Percentiles rank a stretch among this genome's conserved stretches.
These are phyloP conservation scores for Pleurotus ostreatus DNA, from an alignment of 768 basidiomycete genomes.

Conservation along the genomic window DNA sequence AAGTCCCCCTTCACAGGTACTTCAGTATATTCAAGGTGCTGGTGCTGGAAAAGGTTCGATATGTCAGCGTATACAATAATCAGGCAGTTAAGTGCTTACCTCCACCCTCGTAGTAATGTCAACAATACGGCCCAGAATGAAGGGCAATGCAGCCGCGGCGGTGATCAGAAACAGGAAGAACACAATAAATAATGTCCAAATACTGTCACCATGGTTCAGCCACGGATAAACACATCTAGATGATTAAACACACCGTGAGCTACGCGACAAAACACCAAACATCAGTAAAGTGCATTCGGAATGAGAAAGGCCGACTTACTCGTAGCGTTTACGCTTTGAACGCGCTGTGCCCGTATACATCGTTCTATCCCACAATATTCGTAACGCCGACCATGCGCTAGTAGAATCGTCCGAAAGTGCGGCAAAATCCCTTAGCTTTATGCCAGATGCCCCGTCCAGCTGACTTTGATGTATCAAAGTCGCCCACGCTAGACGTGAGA, in stretches of 20 bases:
- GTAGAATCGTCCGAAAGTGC: slow-evolving; percentile 20
- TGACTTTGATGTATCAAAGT: slow-evolving; percentile 40
- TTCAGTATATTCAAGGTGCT: slow-evolving; percentile 27
- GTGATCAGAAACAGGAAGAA: slow-evolving; percentile 29
- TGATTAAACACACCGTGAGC: slow-evolving; percentile 15
- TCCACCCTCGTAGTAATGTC: slow-evolving; percentile 24
- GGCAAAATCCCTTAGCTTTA: slow-evolving; percentile 32
- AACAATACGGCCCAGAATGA: slow-evolving; percentile 33
- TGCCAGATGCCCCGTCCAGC: slow-evolving; percentile 20
- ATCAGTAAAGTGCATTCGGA: too few species aligned
- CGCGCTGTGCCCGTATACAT: slow-evolving; percentile 1
- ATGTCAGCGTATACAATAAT: background rate
- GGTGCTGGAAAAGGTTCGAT: slow-evolving; percentile 20
- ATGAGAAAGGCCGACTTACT: background rate
- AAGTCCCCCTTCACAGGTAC: slow-evolving; percentile 30
- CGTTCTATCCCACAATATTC: background rate
- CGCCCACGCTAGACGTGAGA: slow-evolving; percentile 31
- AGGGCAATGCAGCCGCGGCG: slow-evolving; percentile 24
- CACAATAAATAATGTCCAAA: slow-evolving; percentile 33
- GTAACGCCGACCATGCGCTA: slow-evolving; percentile 1
- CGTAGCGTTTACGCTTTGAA: slow-evolving; percentile 2
- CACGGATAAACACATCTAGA: too few species aligned
- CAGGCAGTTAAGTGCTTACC: slow-evolving; percentile 14
- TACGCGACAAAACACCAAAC: background rate
- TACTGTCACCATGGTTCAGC: slow-evolving; percentile 16